phyloP scores from a whole-genome alignment of 768 basidiomycete species.

The Terana coerulea region DNA sequence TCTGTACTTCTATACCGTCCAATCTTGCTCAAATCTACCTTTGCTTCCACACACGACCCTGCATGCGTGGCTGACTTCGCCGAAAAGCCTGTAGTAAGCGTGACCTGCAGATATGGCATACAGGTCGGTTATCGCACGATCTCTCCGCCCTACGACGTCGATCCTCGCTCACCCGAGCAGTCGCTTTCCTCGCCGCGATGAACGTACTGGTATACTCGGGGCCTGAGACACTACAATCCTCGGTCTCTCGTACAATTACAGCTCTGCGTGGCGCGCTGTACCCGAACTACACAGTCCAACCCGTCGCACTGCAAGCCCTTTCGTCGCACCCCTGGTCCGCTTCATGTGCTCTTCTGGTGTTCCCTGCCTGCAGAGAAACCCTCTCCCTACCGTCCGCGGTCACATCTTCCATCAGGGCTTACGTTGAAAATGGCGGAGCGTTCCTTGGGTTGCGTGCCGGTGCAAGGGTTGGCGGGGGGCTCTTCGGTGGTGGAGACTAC shows the following conservation, averaged over 20 bases:
- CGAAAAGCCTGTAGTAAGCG: no score
- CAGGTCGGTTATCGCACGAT: no score
- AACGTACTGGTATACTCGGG: slow-evolving; percentile 46
- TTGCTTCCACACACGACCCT: no score
- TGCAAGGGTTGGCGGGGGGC: slow-evolving; percentile 40
- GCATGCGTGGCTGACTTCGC: no score
- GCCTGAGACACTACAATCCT: slow-evolving; percentile 37
- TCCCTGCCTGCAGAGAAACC: slow-evolving; percentile 56
- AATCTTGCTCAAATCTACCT: no score
- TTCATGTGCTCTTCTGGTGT: slow-evolving; percentile 73
- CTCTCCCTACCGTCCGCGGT: slow-evolving; percentile 28
- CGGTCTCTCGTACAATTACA: slow-evolving; percentile 25
- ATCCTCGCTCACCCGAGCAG: no score
- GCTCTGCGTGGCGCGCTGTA: slow-evolving; percentile 54
- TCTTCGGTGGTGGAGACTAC: slow-evolving; percentile 1
- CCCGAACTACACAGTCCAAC: slow-evolving; percentile 77
- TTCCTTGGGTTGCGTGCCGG: slow-evolving; percentile 66
- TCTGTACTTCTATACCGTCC: no score
- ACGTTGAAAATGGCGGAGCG: slow-evolving; percentile 64
- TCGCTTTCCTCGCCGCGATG: slow-evolving; percentile 20
- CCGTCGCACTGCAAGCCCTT: slow-evolving; percentile 54
- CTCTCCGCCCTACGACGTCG: no score
- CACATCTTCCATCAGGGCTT: slow-evolving; percentile 49
- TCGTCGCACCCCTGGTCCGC: slow-evolving; percentile 71
- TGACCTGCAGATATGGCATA: no score